Evolutionary conservation across 441 rosid genomes (phyloP), one percentile per base, ranked within the genome.

Genomic region (Kokia cookei): DNA sequence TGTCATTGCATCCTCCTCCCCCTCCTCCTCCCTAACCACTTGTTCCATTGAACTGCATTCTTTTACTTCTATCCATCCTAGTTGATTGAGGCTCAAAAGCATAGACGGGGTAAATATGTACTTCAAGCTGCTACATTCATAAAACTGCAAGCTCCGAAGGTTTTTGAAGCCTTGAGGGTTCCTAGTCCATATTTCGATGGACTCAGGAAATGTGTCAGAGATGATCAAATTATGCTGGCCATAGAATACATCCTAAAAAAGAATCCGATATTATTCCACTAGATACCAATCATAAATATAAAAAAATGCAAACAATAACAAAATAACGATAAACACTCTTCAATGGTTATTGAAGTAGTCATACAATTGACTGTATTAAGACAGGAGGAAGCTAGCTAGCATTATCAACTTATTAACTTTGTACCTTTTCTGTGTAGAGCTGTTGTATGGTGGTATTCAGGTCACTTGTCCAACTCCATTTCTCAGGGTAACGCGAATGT

Each of bases 61-160:
- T 71, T 63, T 71, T n/a, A 80, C 43, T 71, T n/a, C 45, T 14
- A 83, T 6, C 9, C 3, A 0, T 4, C 5, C 2, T 9, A 77
- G 72, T n/a, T 10, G 61, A 19, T 19, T 67, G 7, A 82, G 78
- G 37, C 61, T 42, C 22, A 29, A 15, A 4, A 45, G 71, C 60
- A 48, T 48, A 12, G 81, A 51, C 0, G 62, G 50, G 3, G 50
- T 45, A 45, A 45, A 45, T 0, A 45, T 45, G 14, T 68, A 48
- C 53, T 24, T 71, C 73, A 83, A 61, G 70, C 76, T 76, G 70
- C 78, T 50, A 24, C 77, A 80, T 15, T 62, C 75, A n/a, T 69
- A 43, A 67, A 75, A 10, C 3, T 69, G 9, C 8, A 59, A 0
- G 0, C 0, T 0, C 12, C 7, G 0, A 42, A 64, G 51, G 3